A percentile compares a stretch with the other conserved stretches of the same genome.
Evolutionary conservation across 2,329 filamentous ascomycete genomes (phyloP).

Genomic region (Pseudomassariella vexata): DNA sequence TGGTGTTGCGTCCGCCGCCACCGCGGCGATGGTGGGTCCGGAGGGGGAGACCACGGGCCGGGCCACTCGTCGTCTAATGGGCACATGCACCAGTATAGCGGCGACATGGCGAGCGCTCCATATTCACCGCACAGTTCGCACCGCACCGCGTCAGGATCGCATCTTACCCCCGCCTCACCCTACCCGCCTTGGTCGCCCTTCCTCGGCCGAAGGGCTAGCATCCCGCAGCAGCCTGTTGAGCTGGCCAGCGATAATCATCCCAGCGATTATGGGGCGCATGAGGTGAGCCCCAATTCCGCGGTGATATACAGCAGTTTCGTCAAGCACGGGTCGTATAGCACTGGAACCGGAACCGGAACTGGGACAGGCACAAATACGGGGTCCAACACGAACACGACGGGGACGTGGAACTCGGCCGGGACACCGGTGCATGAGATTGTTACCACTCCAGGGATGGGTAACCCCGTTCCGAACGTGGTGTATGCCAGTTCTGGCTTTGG

Average conservation of each 20-base stretch:
- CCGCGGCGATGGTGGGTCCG: not conserved
- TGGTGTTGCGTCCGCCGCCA: slow-evolving; percentile 26
- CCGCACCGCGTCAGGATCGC: not conserved
- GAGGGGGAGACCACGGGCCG: not conserved
- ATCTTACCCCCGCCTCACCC: no score
- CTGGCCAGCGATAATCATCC: no score
- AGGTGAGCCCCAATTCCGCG: not conserved
- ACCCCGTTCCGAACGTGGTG: no score
- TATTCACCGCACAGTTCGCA: not conserved
- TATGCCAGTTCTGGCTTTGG: not conserved
- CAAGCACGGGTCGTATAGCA: not conserved
- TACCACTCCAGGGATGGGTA: no score
- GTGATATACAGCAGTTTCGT: slow-evolving; percentile 2
- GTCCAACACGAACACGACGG: not conserved
- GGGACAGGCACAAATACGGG: not conserved
- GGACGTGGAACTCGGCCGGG: not conserved
- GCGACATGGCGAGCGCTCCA: not conserved
- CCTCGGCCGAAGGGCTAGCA: no score
- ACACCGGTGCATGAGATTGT: no score
- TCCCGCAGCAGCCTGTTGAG: no score
- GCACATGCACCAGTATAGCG: not conserved
- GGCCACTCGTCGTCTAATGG: not conserved
- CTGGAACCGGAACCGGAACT: not conserved
- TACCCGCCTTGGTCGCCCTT: no score
- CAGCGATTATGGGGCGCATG: no score